Base-by-base conservation (phyloP, 352 stramenopile genomes). In the Pythium insidiosum region DNA sequence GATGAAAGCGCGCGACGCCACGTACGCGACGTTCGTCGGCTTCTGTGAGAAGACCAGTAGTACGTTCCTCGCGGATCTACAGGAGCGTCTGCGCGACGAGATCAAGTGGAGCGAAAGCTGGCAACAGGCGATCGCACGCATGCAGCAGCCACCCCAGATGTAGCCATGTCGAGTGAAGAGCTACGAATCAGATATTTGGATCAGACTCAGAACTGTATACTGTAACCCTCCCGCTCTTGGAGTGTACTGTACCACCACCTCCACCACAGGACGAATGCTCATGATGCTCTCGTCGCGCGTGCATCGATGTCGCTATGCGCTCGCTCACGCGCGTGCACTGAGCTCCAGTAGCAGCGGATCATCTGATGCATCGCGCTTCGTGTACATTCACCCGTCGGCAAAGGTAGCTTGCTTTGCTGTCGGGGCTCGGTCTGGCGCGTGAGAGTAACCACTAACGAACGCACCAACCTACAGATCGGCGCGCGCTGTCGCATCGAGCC, bases 31-130 rank as follows among this genome's bases (percentile, higher is more conserved):
- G 22, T 86, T 66, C 42, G 40, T 45, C 0, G 18, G n/a, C 0
- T 71, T 73, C 22, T 69, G 61, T 28, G 21, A 25, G 2, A 30
- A 42, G 0, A 42, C 56, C 46, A 53, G 36, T 45, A 24, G 50
- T 1, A 39, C 47, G 20, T 39, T 68, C 6, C 40, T 68, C 2
- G 41, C 25, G 5, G 19, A 36, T 16, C 29, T 73, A 3, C 62
- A 76, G 23, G 69, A 85, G 49, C 51, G 62, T 6, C 46, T 83
- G 21, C 43, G 70, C 22, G 73, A 85, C 50, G 73, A 83, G 51
- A 41, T 74, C 41, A 85, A 79, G 30, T 76, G 67, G 65, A 55
- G 40, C 0, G 29, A 68, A 26, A 72, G 52, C 43, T 85, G 73
- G 73, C 51, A 69, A 22, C 42, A 63, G n/a, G 59, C 65, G 13